Evolutionary conservation across 257 asterid species (phyloP).

Genomic region (Haberlea rhodopensis): DNA sequence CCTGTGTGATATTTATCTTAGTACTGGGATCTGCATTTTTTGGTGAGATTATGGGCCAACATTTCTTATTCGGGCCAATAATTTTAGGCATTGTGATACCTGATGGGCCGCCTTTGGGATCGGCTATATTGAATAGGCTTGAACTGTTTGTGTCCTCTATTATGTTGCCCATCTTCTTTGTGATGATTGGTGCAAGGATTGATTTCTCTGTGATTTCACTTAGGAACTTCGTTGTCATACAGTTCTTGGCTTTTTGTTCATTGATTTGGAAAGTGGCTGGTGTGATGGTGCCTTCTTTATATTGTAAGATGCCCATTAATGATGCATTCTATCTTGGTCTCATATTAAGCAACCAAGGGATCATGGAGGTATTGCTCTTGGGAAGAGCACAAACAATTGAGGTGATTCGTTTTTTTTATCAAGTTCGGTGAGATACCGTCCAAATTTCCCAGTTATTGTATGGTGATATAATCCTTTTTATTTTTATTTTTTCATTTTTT

Average conservation of each 20-base stretch:
- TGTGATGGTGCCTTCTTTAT: conserved; percentile 32
- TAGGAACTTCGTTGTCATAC: conserved; percentile 33
- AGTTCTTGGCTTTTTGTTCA: conserved; percentile 26
- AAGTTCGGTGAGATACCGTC: background rate
- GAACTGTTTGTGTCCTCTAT: conserved; percentile 31
- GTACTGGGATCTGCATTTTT: conserved; percentile 27
- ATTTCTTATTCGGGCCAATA: conserved; percentile 40
- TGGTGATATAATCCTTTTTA: too few relatives aligned
- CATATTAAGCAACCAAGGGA: conserved; percentile 43
- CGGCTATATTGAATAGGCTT: conserved; percentile 38
- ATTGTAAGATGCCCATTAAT: conserved; percentile 22
- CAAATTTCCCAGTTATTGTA: background rate
- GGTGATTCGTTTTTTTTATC: conserved; percentile 16
- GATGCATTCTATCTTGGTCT: conserved; percentile 39
- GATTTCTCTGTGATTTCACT: conserved; percentile 30
- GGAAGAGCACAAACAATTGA: conserved; percentile 30
- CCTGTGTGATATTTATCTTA: conserved; percentile 21
- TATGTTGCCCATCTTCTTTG: conserved; percentile 39
- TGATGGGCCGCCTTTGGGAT: conserved; percentile 51
- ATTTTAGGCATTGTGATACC: conserved; percentile 40
- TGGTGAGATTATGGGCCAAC: conserved; percentile 39
- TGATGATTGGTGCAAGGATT: conserved; percentile 31
- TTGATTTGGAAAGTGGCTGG: conserved; percentile 32
- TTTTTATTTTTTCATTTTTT: background rate
- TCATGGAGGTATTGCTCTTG: conserved; percentile 35